Evolutionary conservation across 2,329 filamentous ascomycete genomes (phyloP), one percentile per base, ranked within the genome.

Genomic region (Neofusicoccum sp.): DNA sequence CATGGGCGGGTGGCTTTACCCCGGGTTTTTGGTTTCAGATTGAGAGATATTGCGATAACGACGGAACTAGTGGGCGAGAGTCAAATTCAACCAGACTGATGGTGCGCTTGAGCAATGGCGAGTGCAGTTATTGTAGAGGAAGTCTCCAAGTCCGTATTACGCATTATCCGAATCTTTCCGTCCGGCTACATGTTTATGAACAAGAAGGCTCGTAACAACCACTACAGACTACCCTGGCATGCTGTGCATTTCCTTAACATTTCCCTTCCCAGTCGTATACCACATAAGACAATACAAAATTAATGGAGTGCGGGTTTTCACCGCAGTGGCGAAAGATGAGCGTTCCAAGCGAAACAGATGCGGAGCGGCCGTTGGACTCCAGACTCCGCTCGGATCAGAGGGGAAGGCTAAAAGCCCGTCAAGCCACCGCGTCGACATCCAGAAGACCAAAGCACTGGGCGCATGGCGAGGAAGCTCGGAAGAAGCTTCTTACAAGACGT

Each of bases 401-500:
- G 29, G 29, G 29, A 34, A 14, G 22, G 14, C 22, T 9, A 11
- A 11, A 45, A 16, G 41, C 54, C 54, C 37, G 22, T 44, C 16
- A 44, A 14, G 31, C 54, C 54, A 58, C 54, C 54, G 54, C 54
- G 54, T 37, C 41, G 54, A 58, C 54, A 14, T 34, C 14, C 16
- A 47, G 52, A 56, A 56, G 54, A 58, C n/a, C 9, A 45, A 45
- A 11, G 22, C 22, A 22, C 22, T 22, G 22, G 22, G 22, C 22
- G 22, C 22, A 22, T 22, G 22, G 22, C 22, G 22, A 34, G 33
- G 36, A n/a, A 47, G 41, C 28, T 11, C 33, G 28, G 4, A 41
- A 69, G 44, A 16, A 22, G n/a, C 59, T 41, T 67, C 68, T 75
- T 76, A 77, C 73, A 77, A 73, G 71, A 76, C 71, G 71, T 74